Base-by-base conservation (phyloP, 208 protist species). In the Trypanosomatidae sp. region DNA sequence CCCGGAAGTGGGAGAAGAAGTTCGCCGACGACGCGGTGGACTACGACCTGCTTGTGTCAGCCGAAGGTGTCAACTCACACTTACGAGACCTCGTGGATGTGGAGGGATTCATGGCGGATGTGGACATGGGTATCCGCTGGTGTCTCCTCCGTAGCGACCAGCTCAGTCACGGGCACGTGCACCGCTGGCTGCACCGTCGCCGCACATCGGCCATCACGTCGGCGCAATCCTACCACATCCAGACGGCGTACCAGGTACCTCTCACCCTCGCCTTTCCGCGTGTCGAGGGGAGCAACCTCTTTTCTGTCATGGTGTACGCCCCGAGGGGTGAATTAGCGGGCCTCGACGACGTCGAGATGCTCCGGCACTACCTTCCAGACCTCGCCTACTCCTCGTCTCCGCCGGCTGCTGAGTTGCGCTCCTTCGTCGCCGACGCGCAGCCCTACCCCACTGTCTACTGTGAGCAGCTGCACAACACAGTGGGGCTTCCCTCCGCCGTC, bases 381-480 rank as follows among this genome's bases (percentile, higher is more conserved):
- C 50, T 80, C 39, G 78, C 60, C 30, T 62, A 13, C 60, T 46
- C 58, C 58, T 62, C 58, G 33, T 43, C 78, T 68, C 39, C 73
- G 33, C 70, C 66, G 41, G 60, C 59, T 36, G 58, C 69, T n/a
- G 76, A 80, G 49, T 62, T 90, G 36, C 56, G 71, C 8, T 82
- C 77, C 58, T 88, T 90, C 66, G 46, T 75, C 22, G 13, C 80
- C 3, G 36, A 73, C 52, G 67, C 79, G 7, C 72, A 65, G 62
- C 86, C 86, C 9, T 74, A 83, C 55, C 91, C 93, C 46, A 97
- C 91, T 1, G 81, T 97, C 62, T 93, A 83, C 81, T 95, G 91
- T 74, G 91, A 95, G 75, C 88, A 97, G 62, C 83, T 95, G 33
- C 83, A 89, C 82, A 97, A 97, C 84, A 90, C 80, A 62, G 86